These are phyloP conservation scores for Claviceps quebecensis DNA, from an alignment of 2,329 filamentous ascomycete species.

Conservation along the genomic window DNA sequence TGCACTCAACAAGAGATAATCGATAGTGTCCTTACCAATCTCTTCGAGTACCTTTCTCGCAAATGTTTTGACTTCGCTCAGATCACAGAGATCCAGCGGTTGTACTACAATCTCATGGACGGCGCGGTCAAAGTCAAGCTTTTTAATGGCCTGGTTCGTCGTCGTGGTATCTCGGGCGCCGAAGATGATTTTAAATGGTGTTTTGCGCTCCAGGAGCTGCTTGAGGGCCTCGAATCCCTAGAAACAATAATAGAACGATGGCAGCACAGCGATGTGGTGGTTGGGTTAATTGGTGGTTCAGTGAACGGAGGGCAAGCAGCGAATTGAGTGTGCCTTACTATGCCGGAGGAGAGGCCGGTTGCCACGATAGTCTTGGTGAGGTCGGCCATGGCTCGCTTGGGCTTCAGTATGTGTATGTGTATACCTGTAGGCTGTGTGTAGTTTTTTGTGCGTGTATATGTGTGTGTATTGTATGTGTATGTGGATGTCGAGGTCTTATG, in stretches of 20 bases:
- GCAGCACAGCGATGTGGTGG: neutral
- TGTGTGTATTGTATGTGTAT: no score
- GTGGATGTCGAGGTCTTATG: no score
- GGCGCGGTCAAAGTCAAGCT: constrained; percentile 25
- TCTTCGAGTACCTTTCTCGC: constrained; percentile 27
- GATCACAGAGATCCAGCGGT: constrained; percentile 32
- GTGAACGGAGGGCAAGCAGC: neutral
- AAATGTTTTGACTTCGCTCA: constrained; percentile 31
- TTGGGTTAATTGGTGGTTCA: neutral
- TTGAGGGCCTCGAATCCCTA: constrained; percentile 40
- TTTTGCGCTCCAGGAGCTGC: constrained; percentile 30
- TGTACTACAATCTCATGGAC: constrained; percentile 30
- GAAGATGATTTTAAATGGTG: constrained; percentile 34
- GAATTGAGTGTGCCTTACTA: constrained; percentile 21
- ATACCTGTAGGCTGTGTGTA: no score
- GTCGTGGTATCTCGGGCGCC: constrained; percentile 31
- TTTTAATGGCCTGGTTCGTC: constrained; percentile 27
- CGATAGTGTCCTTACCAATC: constrained; percentile 27
- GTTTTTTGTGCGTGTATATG: no score
- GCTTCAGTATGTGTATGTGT: no score
- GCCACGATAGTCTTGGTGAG: constrained; percentile 25
- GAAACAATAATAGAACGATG: neutral
- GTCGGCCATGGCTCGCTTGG: no score
- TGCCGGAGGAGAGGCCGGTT: constrained; percentile 34
- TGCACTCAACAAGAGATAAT: constrained; percentile 37